Conservation (phyloP, 2,329 filamentous ascomycete genomes). For the Ilyonectria destructans region DNA sequence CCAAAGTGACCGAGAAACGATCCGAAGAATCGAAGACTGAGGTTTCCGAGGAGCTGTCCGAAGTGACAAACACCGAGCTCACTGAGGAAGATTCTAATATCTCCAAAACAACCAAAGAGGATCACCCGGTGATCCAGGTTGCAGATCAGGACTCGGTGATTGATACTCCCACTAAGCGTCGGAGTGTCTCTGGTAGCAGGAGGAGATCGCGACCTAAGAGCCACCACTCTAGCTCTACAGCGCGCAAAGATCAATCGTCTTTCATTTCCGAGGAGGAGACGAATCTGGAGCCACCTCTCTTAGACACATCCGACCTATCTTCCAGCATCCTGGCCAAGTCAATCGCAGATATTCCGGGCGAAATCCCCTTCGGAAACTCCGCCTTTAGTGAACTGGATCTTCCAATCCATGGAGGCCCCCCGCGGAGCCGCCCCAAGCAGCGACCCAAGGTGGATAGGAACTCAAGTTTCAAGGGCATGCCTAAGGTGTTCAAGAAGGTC, state of each 20-base stretch:
- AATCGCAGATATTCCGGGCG: slow-evolving; percentile 68
- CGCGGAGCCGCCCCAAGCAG: slow-evolving; percentile 59
- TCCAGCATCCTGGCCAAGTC: slow-evolving; percentile 65
- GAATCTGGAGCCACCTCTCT: slow-evolving; percentile 44
- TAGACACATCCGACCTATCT: slow-evolving; percentile 53
- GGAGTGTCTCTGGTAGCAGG: slow-evolving; percentile 47
- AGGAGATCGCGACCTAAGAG: slow-evolving; percentile 49
- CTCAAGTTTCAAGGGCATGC: slow-evolving; percentile 72
- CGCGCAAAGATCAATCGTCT: slow-evolving; percentile 49
- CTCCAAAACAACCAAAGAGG: slow-evolving; percentile 37
- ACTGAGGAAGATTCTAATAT: slow-evolving; percentile 40
- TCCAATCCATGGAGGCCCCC: slow-evolving; percentile 64
- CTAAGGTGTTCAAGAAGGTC: slow-evolving; percentile 77
- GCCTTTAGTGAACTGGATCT: slow-evolving; percentile 78
- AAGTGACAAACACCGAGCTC: slow-evolving; percentile 36
- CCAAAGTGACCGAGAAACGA: slow-evolving; percentile 45
- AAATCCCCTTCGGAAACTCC: slow-evolving; percentile 77
- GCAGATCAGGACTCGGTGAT: slow-evolving; percentile 57
- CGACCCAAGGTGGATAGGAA: slow-evolving; percentile 67
- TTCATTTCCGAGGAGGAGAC: slow-evolving; percentile 52
- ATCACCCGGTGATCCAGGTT: slow-evolving; percentile 45
- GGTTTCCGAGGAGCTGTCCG: slow-evolving; percentile 35
- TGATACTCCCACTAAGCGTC: slow-evolving; percentile 59
- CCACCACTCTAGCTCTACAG: slow-evolving; percentile 40
- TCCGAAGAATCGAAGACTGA: slow-evolving; percentile 39